These are phyloP conservation scores for Polymyxa betae DNA, from an alignment of 208 protist species.

Conservation along the genomic window DNA sequence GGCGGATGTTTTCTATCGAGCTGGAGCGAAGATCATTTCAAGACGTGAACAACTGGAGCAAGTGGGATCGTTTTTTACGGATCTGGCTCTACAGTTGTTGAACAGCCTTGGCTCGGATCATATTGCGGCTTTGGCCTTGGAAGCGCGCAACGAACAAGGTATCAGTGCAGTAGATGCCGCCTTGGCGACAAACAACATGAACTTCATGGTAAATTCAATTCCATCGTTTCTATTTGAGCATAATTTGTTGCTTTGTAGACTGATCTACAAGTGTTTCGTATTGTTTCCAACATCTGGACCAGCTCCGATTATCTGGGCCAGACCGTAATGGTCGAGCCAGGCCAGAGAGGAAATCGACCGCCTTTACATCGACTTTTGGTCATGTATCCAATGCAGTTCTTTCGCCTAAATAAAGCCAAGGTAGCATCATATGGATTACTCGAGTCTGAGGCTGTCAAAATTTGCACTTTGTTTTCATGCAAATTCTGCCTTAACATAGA, in stretches of 20 bases:
- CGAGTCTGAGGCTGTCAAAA: not conserved
- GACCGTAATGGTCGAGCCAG: not conserved
- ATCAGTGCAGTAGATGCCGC: not conserved
- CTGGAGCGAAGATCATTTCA: not conserved
- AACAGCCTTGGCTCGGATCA: slow-evolving; percentile 31
- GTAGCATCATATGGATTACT: not conserved
- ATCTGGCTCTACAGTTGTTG: slow-evolving; percentile 9
- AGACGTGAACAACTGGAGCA: not conserved
- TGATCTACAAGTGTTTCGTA: not conserved
- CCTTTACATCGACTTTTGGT: not conserved
- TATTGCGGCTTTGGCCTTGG: slow-evolving; percentile 14
- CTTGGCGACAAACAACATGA: not conserved
- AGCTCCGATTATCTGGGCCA: not conserved
- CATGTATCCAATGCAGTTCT: not conserved
- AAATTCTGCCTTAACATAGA: no score
- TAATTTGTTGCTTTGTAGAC: not conserved
- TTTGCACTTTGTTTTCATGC: not conserved
- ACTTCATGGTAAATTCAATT: not conserved
- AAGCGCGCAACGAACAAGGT: not conserved
- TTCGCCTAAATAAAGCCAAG: not conserved
- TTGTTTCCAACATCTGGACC: not conserved
- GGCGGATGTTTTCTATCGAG: no score
- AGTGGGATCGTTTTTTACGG: not conserved
- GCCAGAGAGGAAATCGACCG: not conserved
- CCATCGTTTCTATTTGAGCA: not conserved